Conservation (phyloP, 257 asterid genomes). For the Rhazya stricta region DNA sequence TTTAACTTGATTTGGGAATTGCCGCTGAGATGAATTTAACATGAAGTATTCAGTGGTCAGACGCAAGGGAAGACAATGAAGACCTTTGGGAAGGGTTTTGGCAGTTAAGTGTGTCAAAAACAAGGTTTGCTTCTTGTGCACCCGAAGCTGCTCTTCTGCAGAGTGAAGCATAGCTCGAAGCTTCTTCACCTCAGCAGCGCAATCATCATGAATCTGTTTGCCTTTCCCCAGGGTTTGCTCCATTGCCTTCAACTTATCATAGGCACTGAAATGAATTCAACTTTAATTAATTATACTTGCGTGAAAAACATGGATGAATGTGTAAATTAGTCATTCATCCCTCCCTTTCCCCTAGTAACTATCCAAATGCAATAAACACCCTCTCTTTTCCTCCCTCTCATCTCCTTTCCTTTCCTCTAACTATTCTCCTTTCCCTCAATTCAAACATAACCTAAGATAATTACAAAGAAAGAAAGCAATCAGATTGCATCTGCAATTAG, state of each 20-base stretch:
- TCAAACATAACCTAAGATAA: too few relatives aligned
- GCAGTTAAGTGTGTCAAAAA: constrained; percentile 61
- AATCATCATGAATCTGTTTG: constrained; percentile 73
- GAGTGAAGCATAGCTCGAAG: constrained; percentile 64
- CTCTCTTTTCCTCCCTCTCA: too few relatives aligned
- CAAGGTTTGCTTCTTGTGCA: constrained; percentile 53
- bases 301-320: too few relatives aligned
- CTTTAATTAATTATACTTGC: too few relatives aligned
- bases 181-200: constrained; percentile 51
- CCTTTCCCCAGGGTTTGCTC: constrained; percentile 78
- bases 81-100: constrained; percentile 65
- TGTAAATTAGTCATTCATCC: too few relatives aligned
- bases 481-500: background rate
- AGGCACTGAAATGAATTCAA: constrained; percentile 49
- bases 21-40: constrained; percentile 56
- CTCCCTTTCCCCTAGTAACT: too few relatives aligned
- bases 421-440: too few relatives aligned
- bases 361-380: too few relatives aligned
- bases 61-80: constrained; percentile 67
- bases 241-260: constrained; percentile 66
- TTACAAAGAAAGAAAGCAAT: background rate
- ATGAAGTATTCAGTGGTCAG: constrained; percentile 56
- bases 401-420: too few relatives aligned
- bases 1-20: constrained; percentile 49
- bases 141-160: constrained; percentile 60